Evolutionary conservation across 1,284 basidiomycete species (phyloP).

Genomic region (Ustilago trichophora): DNA sequence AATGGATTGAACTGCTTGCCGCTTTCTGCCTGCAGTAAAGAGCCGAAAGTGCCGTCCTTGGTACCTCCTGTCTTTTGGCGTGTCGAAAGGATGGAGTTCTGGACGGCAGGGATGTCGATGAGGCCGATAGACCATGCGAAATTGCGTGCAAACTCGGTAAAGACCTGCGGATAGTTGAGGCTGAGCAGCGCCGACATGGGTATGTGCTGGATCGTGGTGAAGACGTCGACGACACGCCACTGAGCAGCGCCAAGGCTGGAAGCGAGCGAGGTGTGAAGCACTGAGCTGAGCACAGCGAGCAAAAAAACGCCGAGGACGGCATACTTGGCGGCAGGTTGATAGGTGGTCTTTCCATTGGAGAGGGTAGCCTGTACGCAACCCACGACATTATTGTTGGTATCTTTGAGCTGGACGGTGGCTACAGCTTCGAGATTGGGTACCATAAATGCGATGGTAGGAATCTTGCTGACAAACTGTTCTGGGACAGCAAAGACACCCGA

Average conservation of each 20-base stretch:
- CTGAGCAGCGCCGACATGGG: constrained; percentile 79
- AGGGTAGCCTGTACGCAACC: constrained; percentile 91
- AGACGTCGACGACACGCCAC: constrained; percentile 78
- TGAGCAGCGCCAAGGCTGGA: constrained; percentile 67
- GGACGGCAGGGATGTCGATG: constrained; percentile 76
- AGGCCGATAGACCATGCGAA: constrained; percentile 89
- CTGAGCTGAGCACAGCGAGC: constrained; percentile 75
- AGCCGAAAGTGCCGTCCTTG: constrained; percentile 67
- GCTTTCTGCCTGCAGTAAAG: constrained; percentile 42
- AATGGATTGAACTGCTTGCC: constrained; percentile 53
- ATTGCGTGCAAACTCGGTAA: constrained; percentile 81
- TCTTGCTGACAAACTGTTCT: constrained; percentile 68
- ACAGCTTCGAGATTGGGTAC: constrained; percentile 93
- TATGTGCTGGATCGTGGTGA: constrained; percentile 83
- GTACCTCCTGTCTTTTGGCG: constrained; percentile 81
- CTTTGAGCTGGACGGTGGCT: constrained; percentile 79
- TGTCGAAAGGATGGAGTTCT: constrained; percentile 82
- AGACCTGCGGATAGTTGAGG: constrained; percentile 86
- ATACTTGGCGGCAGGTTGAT: constrained; percentile 80
- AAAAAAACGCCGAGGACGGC: constrained; percentile 77
- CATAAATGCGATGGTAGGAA: constrained; percentile 83
- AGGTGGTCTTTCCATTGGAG: constrained; percentile 86
- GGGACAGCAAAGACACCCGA: constrained; percentile 80
- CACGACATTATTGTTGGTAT: constrained; percentile 76
- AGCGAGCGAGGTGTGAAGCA: constrained; percentile 73